Conservation (phyloP, 805 yeast species). For the Lachancea fermentati region DNA sequence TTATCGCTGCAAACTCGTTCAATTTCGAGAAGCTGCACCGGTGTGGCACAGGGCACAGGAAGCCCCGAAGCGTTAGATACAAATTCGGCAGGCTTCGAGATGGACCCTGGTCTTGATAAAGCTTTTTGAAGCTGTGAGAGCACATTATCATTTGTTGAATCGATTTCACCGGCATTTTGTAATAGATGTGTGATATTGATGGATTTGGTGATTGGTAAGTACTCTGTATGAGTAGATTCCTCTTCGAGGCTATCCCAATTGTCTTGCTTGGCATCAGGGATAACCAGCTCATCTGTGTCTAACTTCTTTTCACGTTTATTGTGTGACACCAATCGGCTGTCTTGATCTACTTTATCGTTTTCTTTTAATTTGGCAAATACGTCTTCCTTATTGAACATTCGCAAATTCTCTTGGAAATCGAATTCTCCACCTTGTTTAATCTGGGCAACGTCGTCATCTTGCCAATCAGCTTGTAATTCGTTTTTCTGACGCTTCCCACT, state of each 20-base stretch:
- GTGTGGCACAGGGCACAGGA: constrained; percentile 56
- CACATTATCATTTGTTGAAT: constrained; percentile 12
- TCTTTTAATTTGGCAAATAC: constrained; percentile 73
- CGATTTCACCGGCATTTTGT: constrained; percentile 22
- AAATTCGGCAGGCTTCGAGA: constrained; percentile 10
- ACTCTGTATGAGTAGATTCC: constrained; percentile 16
- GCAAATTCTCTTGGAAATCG: constrained; percentile 78
- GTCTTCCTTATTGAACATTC: constrained; percentile 71
- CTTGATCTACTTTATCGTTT: constrained; percentile 54
- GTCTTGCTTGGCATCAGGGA: constrained; percentile 41
- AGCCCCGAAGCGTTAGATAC: constrained; percentile 16
- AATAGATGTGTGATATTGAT: constrained; percentile 33
- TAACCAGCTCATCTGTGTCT: constrained; percentile 70
- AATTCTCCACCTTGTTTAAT: constrained; percentile 57
- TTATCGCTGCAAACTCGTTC: constrained; percentile 54
- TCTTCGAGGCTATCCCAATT: constrained; percentile 45
- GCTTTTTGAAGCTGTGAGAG: constrained; percentile 21
- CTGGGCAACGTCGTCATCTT: constrained; percentile 42
- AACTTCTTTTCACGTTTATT: constrained; percentile 46
- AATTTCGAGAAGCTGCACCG: constrained; percentile 73
- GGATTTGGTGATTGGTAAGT: constrained; percentile 32
- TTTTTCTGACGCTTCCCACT: constrained; percentile 8
- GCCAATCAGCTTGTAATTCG: constrained; percentile 41
- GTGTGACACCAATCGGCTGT: constrained; percentile 66
- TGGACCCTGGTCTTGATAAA: constrained; percentile 17